phyloP scores from a whole-genome alignment of 257 asterid species.

The Solanum rostratum region DNA sequence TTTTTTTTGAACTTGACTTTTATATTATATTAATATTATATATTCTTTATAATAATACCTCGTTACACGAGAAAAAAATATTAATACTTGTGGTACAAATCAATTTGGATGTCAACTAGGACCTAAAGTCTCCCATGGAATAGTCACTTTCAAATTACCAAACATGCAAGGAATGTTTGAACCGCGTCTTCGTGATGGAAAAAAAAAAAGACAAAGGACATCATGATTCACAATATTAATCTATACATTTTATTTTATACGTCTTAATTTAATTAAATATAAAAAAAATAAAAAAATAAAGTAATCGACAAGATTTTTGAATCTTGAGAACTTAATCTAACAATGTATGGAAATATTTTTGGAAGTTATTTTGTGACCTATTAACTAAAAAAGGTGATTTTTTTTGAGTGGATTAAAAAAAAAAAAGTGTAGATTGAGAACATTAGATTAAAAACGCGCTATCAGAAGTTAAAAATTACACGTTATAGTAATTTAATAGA shows the following conservation, averaged over 20 bases:
- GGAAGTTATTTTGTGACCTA: neutral
- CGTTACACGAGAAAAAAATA: neutral
- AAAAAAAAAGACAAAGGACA: rapidly evolving
- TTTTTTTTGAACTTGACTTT: neutral
- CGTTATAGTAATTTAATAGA: neutral
- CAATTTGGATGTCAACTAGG: neutral
- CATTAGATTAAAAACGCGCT: too few species aligned
- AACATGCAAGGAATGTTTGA: neutral
- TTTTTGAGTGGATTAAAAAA: too few species aligned
- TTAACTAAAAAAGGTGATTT: too few species aligned
- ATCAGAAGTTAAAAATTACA: neutral
- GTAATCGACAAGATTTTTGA: neutral
- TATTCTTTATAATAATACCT: neutral
- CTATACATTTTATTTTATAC: neutral
- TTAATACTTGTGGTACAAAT: neutral
- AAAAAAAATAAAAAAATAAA: too few species aligned
- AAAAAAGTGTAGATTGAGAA: too few species aligned
- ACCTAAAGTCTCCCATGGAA: neutral
- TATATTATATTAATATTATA: neutral
- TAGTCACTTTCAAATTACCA: neutral
- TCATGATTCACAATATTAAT: neutral
- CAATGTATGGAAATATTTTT: neutral
- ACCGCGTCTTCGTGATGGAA: neutral
- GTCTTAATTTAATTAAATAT: neutral
- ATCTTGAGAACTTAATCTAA: neutral